phyloP scores from a whole-genome alignment of 2,329 filamentous ascomycete species.

The Cladosporium sp. region DNA sequence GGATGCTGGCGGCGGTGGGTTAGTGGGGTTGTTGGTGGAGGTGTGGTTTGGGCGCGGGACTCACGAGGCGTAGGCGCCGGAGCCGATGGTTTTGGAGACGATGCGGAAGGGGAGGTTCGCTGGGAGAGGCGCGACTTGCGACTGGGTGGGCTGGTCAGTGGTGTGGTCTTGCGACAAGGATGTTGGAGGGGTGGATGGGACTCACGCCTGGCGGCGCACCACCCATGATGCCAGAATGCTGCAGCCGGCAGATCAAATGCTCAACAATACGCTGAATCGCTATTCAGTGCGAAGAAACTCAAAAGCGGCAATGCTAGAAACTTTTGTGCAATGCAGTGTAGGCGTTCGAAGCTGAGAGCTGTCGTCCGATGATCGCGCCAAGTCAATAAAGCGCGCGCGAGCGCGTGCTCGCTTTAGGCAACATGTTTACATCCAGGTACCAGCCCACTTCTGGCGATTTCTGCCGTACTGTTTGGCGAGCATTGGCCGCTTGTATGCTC shows the following conservation, averaged over 20 bases:
- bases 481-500: no score
- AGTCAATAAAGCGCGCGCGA: not conserved
- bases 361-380: not conserved
- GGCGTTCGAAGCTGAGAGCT: not conserved
- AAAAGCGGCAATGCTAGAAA: no score
- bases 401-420: constrained; percentile 3
- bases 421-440: constrained; percentile 2
- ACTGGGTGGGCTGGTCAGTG: constrained; percentile 43
- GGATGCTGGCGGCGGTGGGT: constrained; percentile 57
- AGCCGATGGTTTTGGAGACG: constrained; percentile 91
- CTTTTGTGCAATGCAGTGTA: no score
- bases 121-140: constrained; percentile 83
- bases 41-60: not conserved
- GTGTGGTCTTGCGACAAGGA: not conserved
- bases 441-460: no score
- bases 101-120: constrained; percentile 83
- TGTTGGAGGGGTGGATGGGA: not conserved
- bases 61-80: constrained; percentile 89
- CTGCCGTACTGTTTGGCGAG: no score
- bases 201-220: constrained; percentile 28
- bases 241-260: no score
- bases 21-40: not conserved
- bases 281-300: no score
- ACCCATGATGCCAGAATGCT: constrained; percentile 18
- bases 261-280: no score